phyloP scores from a whole-genome alignment of 768 basidiomycete genomes.

The Mycena filopes region DNA sequence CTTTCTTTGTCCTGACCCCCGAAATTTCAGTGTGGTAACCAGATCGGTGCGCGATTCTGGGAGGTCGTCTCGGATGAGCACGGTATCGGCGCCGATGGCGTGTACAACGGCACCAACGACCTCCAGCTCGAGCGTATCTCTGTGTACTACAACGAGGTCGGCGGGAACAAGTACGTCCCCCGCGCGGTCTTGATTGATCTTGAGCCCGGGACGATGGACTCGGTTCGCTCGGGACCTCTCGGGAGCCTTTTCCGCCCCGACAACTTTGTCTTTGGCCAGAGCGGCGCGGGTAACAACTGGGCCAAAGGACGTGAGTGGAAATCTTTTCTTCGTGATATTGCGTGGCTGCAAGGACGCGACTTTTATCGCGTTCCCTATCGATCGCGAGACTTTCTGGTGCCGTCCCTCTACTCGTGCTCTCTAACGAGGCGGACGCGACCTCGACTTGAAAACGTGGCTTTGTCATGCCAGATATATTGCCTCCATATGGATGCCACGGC shows the following conservation, averaged over 20 bases:
- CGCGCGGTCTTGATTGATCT: slow-evolving; percentile 97
- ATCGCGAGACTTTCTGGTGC: too few relatives aligned
- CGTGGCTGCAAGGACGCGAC: too few relatives aligned
- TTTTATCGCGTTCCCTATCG: too few relatives aligned
- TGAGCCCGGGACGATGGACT: slow-evolving; percentile 97
- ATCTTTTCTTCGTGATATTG: too few relatives aligned
- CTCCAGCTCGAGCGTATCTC: slow-evolving; percentile 97
- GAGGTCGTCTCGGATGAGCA: slow-evolving; percentile 99
- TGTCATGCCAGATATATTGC: too few relatives aligned
- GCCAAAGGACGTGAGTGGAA: slow-evolving; percentile 94
- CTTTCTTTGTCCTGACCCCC: slow-evolving; percentile 42
- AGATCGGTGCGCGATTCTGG: slow-evolving; percentile 99
- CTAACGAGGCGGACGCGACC: too few relatives aligned
- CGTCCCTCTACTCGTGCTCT: too few relatives aligned
- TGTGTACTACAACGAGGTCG: slow-evolving; percentile 98
- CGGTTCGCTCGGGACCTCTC: slow-evolving; percentile 89
- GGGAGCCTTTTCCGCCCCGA: slow-evolving; percentile 96
- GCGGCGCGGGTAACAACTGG: slow-evolving; percentile 99
- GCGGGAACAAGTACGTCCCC: slow-evolving; percentile 96
- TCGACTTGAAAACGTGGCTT: too few relatives aligned
- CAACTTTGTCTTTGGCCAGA: slow-evolving; percentile 98
- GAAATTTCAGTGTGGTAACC: slow-evolving; percentile 91
- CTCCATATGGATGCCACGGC: too few relatives aligned
- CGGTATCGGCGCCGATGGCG: slow-evolving; percentile 92
- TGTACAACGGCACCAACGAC: slow-evolving; percentile 93